Evolutionary conservation across 2,329 filamentous ascomycete genomes (phyloP).

Genomic region (Pseudopyrenochaeta lycopersici): DNA sequence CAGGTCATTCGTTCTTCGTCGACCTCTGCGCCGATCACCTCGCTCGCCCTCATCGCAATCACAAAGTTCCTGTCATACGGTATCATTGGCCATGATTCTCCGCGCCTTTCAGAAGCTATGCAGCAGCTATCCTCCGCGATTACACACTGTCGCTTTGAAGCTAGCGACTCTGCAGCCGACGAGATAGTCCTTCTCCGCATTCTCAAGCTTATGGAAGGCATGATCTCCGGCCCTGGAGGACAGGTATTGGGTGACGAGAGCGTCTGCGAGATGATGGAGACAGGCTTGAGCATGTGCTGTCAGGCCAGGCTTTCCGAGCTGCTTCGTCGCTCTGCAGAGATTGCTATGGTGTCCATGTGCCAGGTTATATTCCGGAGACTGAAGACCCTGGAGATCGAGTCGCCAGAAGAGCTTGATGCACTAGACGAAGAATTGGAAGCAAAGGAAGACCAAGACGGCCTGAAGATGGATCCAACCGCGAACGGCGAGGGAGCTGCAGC

Average conservation of each 20-base stretch:
- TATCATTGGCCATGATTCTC: slow-evolving; percentile 83
- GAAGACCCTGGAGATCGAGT: slow-evolving; percentile 83
- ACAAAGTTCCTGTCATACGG: slow-evolving; percentile 97
- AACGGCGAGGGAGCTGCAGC: slow-evolving; percentile 66
- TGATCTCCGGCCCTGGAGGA: slow-evolving; percentile 93
- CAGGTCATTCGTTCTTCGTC: slow-evolving; percentile 97
- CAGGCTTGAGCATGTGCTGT: slow-evolving; percentile 95
- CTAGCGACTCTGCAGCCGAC: slow-evolving; percentile 91
- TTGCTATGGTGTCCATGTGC: slow-evolving; percentile 98
- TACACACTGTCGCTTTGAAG: slow-evolving; percentile 97
- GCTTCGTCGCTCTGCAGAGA: slow-evolving; percentile 88
- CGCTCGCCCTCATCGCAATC: slow-evolving; percentile 89
- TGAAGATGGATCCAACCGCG: slow-evolving; percentile 85
- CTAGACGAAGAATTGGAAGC: slow-evolving; percentile 73
- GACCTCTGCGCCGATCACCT: slow-evolving; percentile 95
- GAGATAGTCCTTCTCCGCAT: slow-evolving; percentile 96
- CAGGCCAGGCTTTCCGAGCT: slow-evolving; percentile 91
- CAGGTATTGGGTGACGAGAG: slow-evolving; percentile 96
- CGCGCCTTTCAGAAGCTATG: slow-evolving; percentile 90
- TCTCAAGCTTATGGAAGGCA: slow-evolving; percentile 96
- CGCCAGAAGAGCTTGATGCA: slow-evolving; percentile 71
- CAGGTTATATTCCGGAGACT: slow-evolving; percentile 96
- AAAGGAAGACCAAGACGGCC: slow-evolving; percentile 68
- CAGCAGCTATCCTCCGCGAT: slow-evolving; percentile 93
- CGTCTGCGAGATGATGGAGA: slow-evolving; percentile 99